A percentile compares a stretch with the other conserved stretches of the same genome.
Conservation (phyloP, 257 asterid species). For the Buddleja alternifolia region DNA sequence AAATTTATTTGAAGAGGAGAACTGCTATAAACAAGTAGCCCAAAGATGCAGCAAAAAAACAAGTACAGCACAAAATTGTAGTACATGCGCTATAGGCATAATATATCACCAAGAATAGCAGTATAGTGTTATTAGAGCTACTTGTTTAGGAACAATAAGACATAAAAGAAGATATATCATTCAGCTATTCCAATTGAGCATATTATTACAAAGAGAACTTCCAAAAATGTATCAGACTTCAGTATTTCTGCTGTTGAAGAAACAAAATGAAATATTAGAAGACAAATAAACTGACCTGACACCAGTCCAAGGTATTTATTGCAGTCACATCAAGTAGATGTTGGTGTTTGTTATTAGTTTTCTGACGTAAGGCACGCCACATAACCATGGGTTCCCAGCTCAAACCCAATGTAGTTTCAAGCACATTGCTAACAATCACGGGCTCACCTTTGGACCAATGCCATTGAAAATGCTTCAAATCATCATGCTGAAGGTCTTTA, state of each 20-base stretch:
- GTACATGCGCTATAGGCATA: background rate
- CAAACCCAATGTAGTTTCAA: constrained; percentile 59
- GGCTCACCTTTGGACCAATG: constrained; percentile 77
- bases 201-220: constrained; percentile 1
- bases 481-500: constrained; percentile 41
- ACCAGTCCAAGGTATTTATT: constrained; percentile 72
- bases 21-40: background rate
- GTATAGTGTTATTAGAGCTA: background rate
- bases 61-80: background rate
- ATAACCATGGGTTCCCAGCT: constrained; percentile 95
- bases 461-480: constrained; percentile 57
- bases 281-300: constrained; percentile 52
- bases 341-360: constrained; percentile 36
- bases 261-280: background rate
- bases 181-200: background rate
- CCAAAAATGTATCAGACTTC: background rate
- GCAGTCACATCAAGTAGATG: constrained; percentile 51
- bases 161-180: constrained; percentile 1
- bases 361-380: constrained; percentile 79
- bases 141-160: constrained; percentile 1
- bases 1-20: background rate
- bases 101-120: no score
- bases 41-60: constrained; percentile 15
- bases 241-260: constrained; percentile 1
- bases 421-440: constrained; percentile 61